Percentiles rank a stretch among this genome's conserved stretches.
Conservation (phyloP, 192 early-diverging fungal genomes). For the Linnemannia schmuckeri region DNA sequence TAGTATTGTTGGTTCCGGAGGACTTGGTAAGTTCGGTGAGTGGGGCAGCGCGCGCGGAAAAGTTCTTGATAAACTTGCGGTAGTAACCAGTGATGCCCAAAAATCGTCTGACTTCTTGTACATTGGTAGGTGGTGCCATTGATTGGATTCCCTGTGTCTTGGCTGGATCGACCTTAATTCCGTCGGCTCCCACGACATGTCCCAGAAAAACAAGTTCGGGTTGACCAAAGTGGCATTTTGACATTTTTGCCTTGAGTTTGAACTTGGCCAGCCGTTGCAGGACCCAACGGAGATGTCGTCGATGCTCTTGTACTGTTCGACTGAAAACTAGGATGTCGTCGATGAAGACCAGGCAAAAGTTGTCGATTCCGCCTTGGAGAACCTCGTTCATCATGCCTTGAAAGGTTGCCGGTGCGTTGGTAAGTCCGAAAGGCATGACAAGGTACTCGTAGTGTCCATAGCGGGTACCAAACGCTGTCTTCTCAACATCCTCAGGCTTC, state of each 20-base stretch:
- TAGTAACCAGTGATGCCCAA: constrained; percentile 9
- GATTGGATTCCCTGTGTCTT: constrained; percentile 20
- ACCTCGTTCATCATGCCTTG: constrained; percentile 54
- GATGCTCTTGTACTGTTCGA: constrained; percentile 17
- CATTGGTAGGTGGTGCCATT: background rate
- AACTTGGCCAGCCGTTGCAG: background rate
- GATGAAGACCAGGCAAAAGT: background rate
- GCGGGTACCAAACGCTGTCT: constrained; percentile 37
- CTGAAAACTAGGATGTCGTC: constrained; percentile 12
- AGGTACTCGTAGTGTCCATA: constrained; percentile 63
- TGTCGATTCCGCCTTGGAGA: constrained; percentile 45
- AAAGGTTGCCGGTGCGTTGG: constrained; percentile 71
- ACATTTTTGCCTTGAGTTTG: constrained; percentile 1
- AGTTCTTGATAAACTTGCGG: constrained; percentile 15
- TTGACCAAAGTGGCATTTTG: constrained; percentile 12
- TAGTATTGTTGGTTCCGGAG: background rate
- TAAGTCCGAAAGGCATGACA: constrained; percentile 76
- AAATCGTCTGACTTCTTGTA: constrained; percentile 18
- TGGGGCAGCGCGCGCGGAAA: background rate
- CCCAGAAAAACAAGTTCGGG: constrained; percentile 6
- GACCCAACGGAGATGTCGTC: background rate
- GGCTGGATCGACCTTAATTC: background rate
- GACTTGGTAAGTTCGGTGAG: background rate
- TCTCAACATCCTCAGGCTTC: constrained; percentile 32
- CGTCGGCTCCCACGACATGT: constrained; percentile 12